Conservation (phyloP, 2,329 filamentous ascomycete species). For the Hymenoscyphus scutula region DNA sequence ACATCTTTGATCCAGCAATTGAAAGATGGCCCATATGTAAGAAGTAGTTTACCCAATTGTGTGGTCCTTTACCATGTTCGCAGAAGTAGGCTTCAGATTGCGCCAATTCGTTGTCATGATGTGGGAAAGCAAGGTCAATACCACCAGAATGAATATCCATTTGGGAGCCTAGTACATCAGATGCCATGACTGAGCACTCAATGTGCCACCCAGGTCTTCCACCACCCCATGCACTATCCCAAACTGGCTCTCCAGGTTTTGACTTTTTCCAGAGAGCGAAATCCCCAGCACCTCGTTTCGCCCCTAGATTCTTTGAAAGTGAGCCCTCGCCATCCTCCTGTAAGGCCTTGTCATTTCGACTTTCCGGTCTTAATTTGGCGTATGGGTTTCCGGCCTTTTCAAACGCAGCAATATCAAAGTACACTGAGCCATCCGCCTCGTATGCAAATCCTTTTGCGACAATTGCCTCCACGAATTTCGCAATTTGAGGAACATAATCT, state of each 20-base stretch:
- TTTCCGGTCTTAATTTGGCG: constrained; percentile 81
- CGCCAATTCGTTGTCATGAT: constrained; percentile 89
- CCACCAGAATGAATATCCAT: constrained; percentile 95
- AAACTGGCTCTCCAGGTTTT: constrained; percentile 87
- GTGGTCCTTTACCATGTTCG: constrained; percentile 44
- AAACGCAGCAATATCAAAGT: constrained; percentile 88
- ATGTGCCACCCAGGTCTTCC: constrained; percentile 96
- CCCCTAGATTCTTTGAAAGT: constrained; percentile 57
- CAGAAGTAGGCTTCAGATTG: constrained; percentile 81
- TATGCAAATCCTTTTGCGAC: constrained; percentile 87
- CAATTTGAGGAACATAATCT: constrained; percentile 86
- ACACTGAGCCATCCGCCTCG: constrained; percentile 77
- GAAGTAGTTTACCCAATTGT: constrained; percentile 94
- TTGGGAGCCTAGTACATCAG: constrained; percentile 75
- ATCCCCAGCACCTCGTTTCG: constrained; percentile 75
- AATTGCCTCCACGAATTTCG: constrained; percentile 67
- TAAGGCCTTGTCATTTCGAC: constrained; percentile 76
- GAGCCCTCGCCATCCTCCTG: constrained; percentile 90
- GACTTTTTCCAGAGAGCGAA: constrained; percentile 94
- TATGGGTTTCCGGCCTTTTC: constrained; percentile 83
- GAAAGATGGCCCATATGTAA: constrained; percentile 91
- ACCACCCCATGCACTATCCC: constrained; percentile 83
- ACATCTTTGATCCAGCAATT: constrained; percentile 93
- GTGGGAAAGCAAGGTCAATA: constrained; percentile 86
- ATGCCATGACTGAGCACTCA: constrained; percentile 95